Evolutionary conservation across 2,329 filamentous ascomycete species (phyloP), one percentile per base, ranked within the genome.

Genomic region (Lecanicillium sp.): DNA sequence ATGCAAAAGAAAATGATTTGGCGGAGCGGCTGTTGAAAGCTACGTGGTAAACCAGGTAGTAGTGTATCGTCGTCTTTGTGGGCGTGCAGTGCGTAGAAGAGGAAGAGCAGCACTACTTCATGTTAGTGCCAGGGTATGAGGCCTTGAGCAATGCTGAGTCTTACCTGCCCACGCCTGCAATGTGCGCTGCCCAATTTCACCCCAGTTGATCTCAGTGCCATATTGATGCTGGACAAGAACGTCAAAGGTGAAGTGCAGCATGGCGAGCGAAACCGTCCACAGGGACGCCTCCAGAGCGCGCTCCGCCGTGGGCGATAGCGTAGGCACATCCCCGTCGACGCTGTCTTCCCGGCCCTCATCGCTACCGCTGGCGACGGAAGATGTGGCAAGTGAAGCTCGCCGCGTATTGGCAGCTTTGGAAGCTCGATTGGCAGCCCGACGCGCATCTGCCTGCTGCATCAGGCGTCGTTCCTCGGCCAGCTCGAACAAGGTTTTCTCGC

Each of bases 201-300:
- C 41, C 79, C 80, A 87, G 4, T 71, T 55, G 3, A 88, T 69
- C 3, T 77, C 70, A 45, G 79, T 69, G n/a, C 78, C 76, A 52
- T 87, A 92, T 59, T 92, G 86, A 49, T 81, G 73, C 56, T 87
- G 83, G 17, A 88, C 84, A 10, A 92, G 67, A 28, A 88, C 79
- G 54, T 90, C 85, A 37, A 92, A 71, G 0, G 82, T 87, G 49
- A 88, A 80, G 55, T 90, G 84, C 36, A 89, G 61, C 68, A 81
- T 84, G 11, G 76, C 68, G 50, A 92, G 61, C 45, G 77, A 79
- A 10, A 76, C 61, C 6, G 67, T 70, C 72, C 74, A 82, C 17
- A 82, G 61, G 3, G 73, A 25, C 0, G 74, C 62, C 28, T 82
- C 77, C 44, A 78, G 58, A 34, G 75, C 49, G 20, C 72, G 65